These are phyloP conservation scores for Blastomyces emzantsi DNA, from an alignment of 2,329 filamentous ascomycete genomes.

Conservation along the genomic window DNA sequence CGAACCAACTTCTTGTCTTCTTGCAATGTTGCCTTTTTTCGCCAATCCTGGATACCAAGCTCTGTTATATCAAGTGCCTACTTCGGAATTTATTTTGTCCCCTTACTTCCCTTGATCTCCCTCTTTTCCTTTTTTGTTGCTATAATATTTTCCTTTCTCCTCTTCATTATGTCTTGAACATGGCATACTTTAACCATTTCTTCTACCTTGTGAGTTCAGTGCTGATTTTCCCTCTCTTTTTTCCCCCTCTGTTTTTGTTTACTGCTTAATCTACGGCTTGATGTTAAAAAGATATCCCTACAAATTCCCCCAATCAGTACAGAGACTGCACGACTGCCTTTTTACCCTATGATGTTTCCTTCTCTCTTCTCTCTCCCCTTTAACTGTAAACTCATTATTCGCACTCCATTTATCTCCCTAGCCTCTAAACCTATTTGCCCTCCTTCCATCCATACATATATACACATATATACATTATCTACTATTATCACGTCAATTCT, in stretches of 20 bases:
- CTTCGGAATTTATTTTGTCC: not conserved
- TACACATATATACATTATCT: not conserved
- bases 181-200: not conserved
- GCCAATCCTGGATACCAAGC: not conserved
- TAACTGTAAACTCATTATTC: not conserved
- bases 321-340: not conserved
- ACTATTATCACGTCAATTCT: not conserved
- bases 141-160: not conserved
- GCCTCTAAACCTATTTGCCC: not conserved
- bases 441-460: not conserved
- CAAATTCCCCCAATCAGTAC: not conserved
- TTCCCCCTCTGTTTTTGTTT: not conserved
- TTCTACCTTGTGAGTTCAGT: not conserved
- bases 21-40: not conserved
- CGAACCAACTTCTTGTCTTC: not conserved
- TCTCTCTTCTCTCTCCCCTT: not conserved
- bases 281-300: conserved; percentile 6
- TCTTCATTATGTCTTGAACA: not conserved
- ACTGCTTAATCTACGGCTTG: conserved; percentile 5
- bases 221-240: not conserved
- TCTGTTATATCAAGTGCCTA: not conserved
- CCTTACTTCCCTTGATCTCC: not conserved
- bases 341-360: not conserved
- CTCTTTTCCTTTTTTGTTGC: not conserved
- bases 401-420: not conserved